A percentile compares a stretch with the other conserved stretches of the same genome.
Evolutionary conservation across 192 early-diverging fungal species (phyloP).

Genomic region (Funneliformis geosporum): DNA sequence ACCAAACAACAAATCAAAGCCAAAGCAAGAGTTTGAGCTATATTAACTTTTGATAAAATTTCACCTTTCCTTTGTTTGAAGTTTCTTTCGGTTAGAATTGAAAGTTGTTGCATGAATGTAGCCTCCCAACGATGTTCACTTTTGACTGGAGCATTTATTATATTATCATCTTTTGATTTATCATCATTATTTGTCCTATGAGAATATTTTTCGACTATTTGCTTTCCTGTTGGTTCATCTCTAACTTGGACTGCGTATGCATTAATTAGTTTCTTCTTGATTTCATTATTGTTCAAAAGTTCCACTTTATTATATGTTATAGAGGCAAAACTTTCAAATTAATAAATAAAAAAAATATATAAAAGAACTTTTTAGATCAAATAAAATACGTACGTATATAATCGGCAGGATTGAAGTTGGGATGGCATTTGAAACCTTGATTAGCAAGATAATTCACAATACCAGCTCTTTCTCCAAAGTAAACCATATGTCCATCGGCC

Average conservation of each 20-base stretch:
- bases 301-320: slow-evolving; percentile 25
- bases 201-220: slow-evolving; percentile 4
- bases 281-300: neutral
- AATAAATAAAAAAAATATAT: neutral
- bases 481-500: slow-evolving; percentile 69
- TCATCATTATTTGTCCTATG: neutral
- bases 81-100: slow-evolving; percentile 6
- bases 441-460: neutral
- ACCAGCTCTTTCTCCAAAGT: slow-evolving; percentile 48
- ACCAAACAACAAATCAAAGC: neutral
- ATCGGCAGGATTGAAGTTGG: slow-evolving; percentile 25
- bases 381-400: slow-evolving; percentile 24
- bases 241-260: neutral
- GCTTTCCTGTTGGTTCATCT: slow-evolving; percentile 8
- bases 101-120: slow-evolving; percentile 21
- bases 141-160: neutral
- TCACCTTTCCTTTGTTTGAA: slow-evolving; percentile 21
- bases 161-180: neutral
- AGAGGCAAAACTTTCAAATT: neutral
- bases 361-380: neutral
- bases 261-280: neutral
- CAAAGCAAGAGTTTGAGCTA: neutral
- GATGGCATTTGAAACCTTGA: slow-evolving; percentile 4
- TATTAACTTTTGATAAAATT: slow-evolving; percentile 14
- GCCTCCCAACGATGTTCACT: slow-evolving; percentile 18